Evolutionary conservation across 495 filamentous ascomycete species (phyloP), one percentile per base, ranked within the genome.

Genomic region (Amphirosellinia nigrospora): DNA sequence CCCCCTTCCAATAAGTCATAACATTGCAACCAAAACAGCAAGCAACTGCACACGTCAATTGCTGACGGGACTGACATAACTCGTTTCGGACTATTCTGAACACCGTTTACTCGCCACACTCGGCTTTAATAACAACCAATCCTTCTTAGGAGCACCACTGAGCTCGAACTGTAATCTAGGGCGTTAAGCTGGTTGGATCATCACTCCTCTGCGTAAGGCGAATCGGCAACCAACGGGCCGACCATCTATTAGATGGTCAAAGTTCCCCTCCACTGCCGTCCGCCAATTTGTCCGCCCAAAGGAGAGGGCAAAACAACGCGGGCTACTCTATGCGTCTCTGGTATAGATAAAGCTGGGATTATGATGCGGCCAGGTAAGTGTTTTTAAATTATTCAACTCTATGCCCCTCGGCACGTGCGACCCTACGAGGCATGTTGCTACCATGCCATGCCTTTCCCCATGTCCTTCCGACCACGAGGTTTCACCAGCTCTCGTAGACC

Each of bases 351-450:
- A 48, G 28, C 19, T 30, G 43, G 45, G 34, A 28, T 38, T 62
- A 69, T 39, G 45, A 69, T 62, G 66, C 56, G 46, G 58, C 36
- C 32, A 62, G 56, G 66, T 69, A 26, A 69, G 66, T 59, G 63
- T 32, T 10, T 30, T 21, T 30, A 9, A 11, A 64, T 48, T 64
- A 41, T 64, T 48, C 61, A 11, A 48, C 8, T 28, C 61, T 26
- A 28, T 9, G 6, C 23, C 45, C n/a, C 39, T 6, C 2, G 9
- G 15, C 32, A 38, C 15, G 36, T 16, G 39, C 41, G 19, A 43
- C 56, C 64, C 21, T 48, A 32, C 7, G 30, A 36, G 55, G 16
- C 38, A 61, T n/a, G n/a, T n/a, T n/a, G n/a, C n/a, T n/a, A n/a
- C n/a, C n/a, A 13, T 61, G 1, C 4, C 66, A 53, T 68, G 66